Evolutionary conservation across 352 stramenopile species (phyloP).

Genomic region (Thalassiosira hispida): DNA sequence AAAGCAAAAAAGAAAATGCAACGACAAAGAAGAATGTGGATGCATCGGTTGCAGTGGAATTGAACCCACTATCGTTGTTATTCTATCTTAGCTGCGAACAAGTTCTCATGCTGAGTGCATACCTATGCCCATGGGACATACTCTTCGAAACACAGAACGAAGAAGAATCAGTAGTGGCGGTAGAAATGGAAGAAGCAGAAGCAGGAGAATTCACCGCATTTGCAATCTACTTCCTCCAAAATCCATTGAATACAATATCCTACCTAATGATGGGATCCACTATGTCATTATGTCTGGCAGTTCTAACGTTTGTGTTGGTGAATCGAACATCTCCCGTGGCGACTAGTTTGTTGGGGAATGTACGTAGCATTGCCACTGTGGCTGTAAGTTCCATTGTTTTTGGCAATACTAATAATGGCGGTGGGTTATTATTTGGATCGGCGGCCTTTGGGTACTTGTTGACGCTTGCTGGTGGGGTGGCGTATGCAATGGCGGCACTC

Average conservation of each 20-base stretch:
- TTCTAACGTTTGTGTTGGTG: conserved; percentile 45
- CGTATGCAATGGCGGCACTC: conserved; percentile 37
- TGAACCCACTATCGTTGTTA: conserved; percentile 48
- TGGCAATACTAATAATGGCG: not conserved
- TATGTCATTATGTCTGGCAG: conserved; percentile 30
- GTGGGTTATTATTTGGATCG: not conserved
- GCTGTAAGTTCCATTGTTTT: conserved; percentile 36
- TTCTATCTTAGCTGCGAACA: conserved; percentile 54
- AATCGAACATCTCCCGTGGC: conserved; percentile 47
- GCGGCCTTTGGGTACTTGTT: conserved; percentile 29
- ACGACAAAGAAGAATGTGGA: not conserved
- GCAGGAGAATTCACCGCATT: conserved; percentile 31
- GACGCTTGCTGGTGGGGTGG: conserved; percentile 31
- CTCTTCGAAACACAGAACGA: not conserved
- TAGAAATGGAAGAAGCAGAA: conserved; percentile 18
- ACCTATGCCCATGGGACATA: conserved; percentile 25
- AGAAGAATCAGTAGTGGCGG: conserved; percentile 5
- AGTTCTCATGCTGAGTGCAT: conserved; percentile 39
- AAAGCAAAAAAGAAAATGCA: not conserved
- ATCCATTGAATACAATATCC: conserved; percentile 16
- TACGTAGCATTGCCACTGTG: conserved; percentile 44
- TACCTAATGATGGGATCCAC: conserved; percentile 33
- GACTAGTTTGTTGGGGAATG: conserved; percentile 46
- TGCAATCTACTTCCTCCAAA: conserved; percentile 26
- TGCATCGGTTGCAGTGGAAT: conserved; percentile 14